phyloP scores from a whole-genome alignment of 768 basidiomycete species.

The Lactarius psammicola region DNA sequence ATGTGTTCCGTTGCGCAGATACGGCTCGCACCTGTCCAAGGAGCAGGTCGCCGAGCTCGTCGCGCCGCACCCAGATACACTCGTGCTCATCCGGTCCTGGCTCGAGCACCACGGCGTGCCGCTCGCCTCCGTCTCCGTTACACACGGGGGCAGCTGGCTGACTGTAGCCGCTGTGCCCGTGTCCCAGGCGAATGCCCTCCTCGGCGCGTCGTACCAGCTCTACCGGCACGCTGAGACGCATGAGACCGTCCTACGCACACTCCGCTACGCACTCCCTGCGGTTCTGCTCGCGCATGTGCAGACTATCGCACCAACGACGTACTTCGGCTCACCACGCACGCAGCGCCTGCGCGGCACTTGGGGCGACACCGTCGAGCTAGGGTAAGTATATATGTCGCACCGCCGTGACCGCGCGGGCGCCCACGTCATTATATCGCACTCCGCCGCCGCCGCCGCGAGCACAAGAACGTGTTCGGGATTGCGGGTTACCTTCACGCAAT shows the following conservation, averaged over 20 bases:
- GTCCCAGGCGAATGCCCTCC: constrained; percentile 57
- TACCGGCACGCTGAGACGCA: constrained; percentile 51
- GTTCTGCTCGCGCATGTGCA: constrained; percentile 54
- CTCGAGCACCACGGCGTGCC: constrained; percentile 50
- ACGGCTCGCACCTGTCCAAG: constrained; percentile 59
- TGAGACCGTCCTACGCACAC: constrained; percentile 53
- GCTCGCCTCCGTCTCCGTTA: constrained; percentile 38
- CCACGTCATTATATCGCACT: no score
- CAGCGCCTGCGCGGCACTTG: constrained; percentile 19
- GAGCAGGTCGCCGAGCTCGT: constrained; percentile 55
- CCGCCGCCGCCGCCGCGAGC: no score
- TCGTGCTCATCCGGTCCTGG: constrained; percentile 55
- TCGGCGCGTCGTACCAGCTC: constrained; percentile 53
- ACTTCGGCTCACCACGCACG: constrained; percentile 65
- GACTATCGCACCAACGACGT: constrained; percentile 58
- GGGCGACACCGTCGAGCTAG: no score
- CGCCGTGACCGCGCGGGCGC: no score
- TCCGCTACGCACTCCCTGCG: constrained; percentile 57
- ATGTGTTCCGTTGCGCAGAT: constrained; percentile 36
- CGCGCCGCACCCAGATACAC: constrained; percentile 52
- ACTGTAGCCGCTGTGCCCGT: constrained; percentile 50
- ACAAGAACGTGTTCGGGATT: no score
- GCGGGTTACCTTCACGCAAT: no score
- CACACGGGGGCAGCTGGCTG: constrained; percentile 57
- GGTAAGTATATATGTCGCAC: no score